Evolutionary conservation across 441 rosid species (phyloP), one percentile per base, ranked within the genome.

Genomic region (Mallotus repandus): DNA sequence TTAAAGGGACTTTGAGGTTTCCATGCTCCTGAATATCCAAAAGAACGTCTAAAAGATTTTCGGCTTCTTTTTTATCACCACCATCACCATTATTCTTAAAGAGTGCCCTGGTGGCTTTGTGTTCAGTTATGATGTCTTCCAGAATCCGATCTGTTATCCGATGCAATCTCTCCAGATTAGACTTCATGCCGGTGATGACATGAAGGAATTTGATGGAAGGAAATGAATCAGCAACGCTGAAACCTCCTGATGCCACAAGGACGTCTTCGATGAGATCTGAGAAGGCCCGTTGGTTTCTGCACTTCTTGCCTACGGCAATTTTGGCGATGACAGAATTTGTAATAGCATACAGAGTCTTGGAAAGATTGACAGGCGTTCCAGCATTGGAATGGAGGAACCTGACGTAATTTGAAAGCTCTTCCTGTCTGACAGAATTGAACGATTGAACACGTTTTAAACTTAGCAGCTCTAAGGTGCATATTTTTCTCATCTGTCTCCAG

Each of bases 401-500:
- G 41, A 25, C 41, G 25, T 38, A 9, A 6, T 29, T 15, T 19
- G 14, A 4, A 6, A 67, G 16, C 8, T 67, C 59, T 29, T 67
- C 70, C 52, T 52, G 54, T 9, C 59, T 50, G 8, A 72, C 15
- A 1, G 55, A 54, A 18, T 10, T 25, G 41, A 72, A 72, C 7
- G 60, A 54, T 5, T 52, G 76, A 10, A 72, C 63, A 0, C 62
- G 61, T 38, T 63, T 63, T 2, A 49, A 5, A 52, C 70, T 63
- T 0, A 72, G 54, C 19, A 72, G 19, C 59, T 71, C 75, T 8
- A 35, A 0, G 0, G 19, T 35, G 19, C 75, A 71, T 4, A 71
- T 48, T 29, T 71, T 71, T 16, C 68, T 14, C 59, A 62, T 1
- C 18, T 71, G 49, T 21, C 68, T 61, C 75, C 76, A 72, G 1